Percentiles rank a stretch among this genome's conserved stretches.
Conservation (phyloP, 108 stramenopile genomes). For the Fistulifera pelliculosa region DNA sequence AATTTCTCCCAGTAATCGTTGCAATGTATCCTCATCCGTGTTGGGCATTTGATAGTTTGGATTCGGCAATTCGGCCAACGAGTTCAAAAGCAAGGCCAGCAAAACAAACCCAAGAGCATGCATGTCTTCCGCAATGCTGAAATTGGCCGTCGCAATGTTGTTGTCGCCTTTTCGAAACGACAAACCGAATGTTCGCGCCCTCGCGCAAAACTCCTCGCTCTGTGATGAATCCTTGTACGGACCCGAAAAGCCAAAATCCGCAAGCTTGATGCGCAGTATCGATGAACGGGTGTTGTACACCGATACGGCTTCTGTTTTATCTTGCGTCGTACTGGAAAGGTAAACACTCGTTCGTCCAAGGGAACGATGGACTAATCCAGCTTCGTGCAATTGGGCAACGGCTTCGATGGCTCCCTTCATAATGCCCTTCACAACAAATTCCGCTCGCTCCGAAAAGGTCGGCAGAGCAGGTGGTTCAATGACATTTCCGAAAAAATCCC, state of each 20-base stretch:
- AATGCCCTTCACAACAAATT: slow-evolving; percentile 59
- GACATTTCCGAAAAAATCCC: slow-evolving; percentile 49
- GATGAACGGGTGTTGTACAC: slow-evolving; percentile 31
- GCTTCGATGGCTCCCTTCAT: slow-evolving; percentile 45
- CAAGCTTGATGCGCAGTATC: slow-evolving; percentile 40
- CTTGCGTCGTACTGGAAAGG: slow-evolving; percentile 38
- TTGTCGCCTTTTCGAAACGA: slow-evolving; percentile 21
- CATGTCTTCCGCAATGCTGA: slow-evolving; percentile 76
- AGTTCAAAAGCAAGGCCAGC: slow-evolving; percentile 52
- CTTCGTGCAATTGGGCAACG: slow-evolving; percentile 57
- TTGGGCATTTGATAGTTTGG: slow-evolving; percentile 38
- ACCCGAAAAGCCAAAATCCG: slow-evolving; percentile 71
- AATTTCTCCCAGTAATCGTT: slow-evolving; percentile 64
- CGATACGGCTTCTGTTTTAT: slow-evolving; percentile 61
- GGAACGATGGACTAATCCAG: slow-evolving; percentile 69
- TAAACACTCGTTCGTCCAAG: slow-evolving; percentile 56
- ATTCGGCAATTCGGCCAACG: slow-evolving; percentile 52
- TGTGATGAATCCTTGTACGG: slow-evolving; percentile 33
- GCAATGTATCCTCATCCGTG: slow-evolving; percentile 77
- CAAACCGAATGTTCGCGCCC: slow-evolving; percentile 61
- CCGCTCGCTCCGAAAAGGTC: slow-evolving; percentile 45
- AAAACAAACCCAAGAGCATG: slow-evolving; percentile 82
- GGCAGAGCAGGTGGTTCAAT: slow-evolving; percentile 47
- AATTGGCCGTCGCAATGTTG: slow-evolving; percentile 28
- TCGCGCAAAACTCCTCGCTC: slow-evolving; percentile 50